phyloP scores from a whole-genome alignment of 2,329 filamentous ascomycete species.

The Penicillium sp. region DNA sequence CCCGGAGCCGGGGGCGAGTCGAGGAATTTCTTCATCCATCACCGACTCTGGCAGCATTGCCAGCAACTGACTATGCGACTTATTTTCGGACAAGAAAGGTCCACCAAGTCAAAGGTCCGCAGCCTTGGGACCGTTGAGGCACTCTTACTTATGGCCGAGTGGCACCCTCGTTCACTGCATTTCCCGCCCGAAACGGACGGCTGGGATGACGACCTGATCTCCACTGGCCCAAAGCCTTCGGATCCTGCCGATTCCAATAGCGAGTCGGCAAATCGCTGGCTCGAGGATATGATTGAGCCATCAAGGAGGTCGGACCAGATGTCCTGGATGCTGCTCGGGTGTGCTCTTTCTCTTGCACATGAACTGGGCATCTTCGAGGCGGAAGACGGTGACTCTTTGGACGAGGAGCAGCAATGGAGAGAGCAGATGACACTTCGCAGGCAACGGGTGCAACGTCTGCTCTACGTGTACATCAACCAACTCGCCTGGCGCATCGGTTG shows the following conservation, averaged over 20 bases:
- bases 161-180: constrained; percentile 54
- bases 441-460: constrained; percentile 36
- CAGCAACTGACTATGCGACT: constrained; percentile 52
- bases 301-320: constrained; percentile 54
- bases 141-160: constrained; percentile 52
- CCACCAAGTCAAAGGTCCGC: constrained; percentile 47
- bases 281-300: constrained; percentile 53
- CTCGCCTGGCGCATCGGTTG: constrained; percentile 50
- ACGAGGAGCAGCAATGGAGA: constrained; percentile 26
- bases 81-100: constrained; percentile 52
- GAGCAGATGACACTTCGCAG: constrained; percentile 33
- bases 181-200: constrained; percentile 52
- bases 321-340: constrained; percentile 58
- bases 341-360: constrained; percentile 50
- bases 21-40: constrained; percentile 51
- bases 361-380: constrained; percentile 51
- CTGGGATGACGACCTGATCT: constrained; percentile 53
- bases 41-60: constrained; percentile 53
- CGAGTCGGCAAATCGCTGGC: constrained; percentile 42
- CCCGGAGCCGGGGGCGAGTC: constrained; percentile 44
- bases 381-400: constrained; percentile 25
- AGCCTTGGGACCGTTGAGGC: constrained; percentile 53
- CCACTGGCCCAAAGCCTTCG: constrained; percentile 37
- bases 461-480: constrained; percentile 51
- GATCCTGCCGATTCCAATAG: constrained; percentile 26